Evolutionary conservation across 441 rosid genomes (phyloP).

Genomic region (Manihot esculenta): DNA sequence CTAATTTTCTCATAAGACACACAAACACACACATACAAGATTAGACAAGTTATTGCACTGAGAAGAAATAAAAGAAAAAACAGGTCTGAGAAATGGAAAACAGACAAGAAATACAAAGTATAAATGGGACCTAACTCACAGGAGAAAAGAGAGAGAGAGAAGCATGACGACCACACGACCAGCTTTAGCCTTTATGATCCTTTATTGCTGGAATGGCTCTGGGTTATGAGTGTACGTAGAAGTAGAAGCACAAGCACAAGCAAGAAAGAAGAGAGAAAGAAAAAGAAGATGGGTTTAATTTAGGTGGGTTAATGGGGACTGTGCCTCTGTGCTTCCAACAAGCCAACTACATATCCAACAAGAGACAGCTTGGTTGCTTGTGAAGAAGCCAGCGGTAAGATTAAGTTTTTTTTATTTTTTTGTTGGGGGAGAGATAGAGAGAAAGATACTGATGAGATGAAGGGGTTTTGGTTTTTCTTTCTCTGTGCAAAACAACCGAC

Average conservation of each 20-base stretch:
- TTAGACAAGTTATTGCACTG: neutral
- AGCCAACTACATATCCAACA: conserved; percentile 63
- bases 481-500: conserved; percentile 65
- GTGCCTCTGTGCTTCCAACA: conserved; percentile 68
- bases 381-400: conserved; percentile 55
- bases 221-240: neutral
- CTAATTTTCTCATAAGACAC: neutral
- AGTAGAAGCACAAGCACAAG: conserved; percentile 6
- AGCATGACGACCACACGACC: conserved; percentile 20
- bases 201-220: conserved; percentile 18
- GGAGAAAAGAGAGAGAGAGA: too few relatives aligned
- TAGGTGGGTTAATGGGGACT: neutral
- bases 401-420: conserved; percentile 10
- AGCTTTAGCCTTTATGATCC: conserved; percentile 17
- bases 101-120: conserved; percentile 12
- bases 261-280: neutral
- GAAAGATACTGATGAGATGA: conserved; percentile 27
- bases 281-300: neutral
- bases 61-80: neutral
- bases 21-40: too few relatives aligned
- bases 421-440: conserved; percentile 21
- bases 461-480: neutral
- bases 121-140: conserved; percentile 35
- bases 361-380: conserved; percentile 96
- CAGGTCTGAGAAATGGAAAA: neutral